Percentiles rank a stretch among this genome's conserved stretches.
Evolutionary conservation across 345 rosid genomes (phyloP).

Genomic region (Brassica nigra): DNA sequence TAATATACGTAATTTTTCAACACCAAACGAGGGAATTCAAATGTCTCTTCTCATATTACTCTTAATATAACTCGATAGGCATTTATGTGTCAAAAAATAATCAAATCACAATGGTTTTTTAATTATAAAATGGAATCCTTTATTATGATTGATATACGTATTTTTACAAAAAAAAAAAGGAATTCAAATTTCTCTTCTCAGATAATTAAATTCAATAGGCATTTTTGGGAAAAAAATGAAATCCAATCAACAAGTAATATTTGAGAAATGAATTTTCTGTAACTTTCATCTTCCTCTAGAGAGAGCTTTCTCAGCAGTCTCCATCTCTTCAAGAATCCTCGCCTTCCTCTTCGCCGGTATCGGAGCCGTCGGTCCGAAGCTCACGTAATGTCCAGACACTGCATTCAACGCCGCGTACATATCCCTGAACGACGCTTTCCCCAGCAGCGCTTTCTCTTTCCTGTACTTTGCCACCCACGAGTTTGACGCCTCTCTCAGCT

Average conservation of each 20-base stretch:
- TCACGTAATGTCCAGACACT: constrained; percentile 87
- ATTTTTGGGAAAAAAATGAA: not conserved
- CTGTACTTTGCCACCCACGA: constrained; percentile 95
- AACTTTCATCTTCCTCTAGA: not conserved
- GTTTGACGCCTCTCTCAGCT: constrained; percentile 73
- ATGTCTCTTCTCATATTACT: too few relatives aligned
- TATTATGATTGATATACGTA: too few relatives aligned
- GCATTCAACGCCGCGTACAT: constrained; percentile 93
- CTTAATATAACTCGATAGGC: too few relatives aligned
- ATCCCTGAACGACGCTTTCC: constrained; percentile 77
- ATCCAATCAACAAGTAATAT: too few relatives aligned
- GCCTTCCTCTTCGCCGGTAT: constrained; percentile 80
- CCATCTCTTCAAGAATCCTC: constrained; percentile 92
- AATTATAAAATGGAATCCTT: too few relatives aligned
- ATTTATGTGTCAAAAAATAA: too few relatives aligned
- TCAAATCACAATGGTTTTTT: too few relatives aligned
- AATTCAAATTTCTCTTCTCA: constrained; percentile 22
- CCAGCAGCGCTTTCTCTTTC: constrained; percentile 83
- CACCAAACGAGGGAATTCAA: too few relatives aligned
- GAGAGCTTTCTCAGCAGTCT: constrained; percentile 85
- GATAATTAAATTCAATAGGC: not conserved
- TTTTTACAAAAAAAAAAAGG: too few relatives aligned
- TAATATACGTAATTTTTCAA: too few relatives aligned
- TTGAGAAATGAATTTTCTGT: too few relatives aligned
- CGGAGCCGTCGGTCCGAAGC: constrained; percentile 93